These are phyloP conservation scores for Alternaria sp. DNA, from an alignment of 2,329 filamentous ascomycete genomes.

Conservation along the genomic window DNA sequence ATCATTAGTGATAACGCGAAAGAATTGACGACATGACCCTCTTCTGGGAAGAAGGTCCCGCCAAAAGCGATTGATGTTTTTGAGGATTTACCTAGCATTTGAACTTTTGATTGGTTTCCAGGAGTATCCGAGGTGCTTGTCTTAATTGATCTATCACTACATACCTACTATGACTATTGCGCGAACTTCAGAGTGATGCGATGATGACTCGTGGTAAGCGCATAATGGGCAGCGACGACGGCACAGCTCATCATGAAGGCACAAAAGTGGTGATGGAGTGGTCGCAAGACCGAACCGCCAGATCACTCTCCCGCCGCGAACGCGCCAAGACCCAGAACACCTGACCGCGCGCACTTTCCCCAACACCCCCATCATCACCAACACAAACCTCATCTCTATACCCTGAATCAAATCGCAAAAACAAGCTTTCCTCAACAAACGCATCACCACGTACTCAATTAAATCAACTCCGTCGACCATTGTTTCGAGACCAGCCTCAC, in stretches of 20 bases:
- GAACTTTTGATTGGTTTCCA: too few species aligned
- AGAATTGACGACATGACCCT: too few species aligned
- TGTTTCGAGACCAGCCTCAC: constrained; percentile 25
- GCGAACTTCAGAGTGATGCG: rapidly evolving
- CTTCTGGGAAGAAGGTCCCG: too few species aligned
- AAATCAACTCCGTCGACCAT: neutral
- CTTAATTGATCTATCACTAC: too few species aligned
- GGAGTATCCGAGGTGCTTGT: too few species aligned
- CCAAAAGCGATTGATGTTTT: too few species aligned
- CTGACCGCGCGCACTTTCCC: constrained; percentile 10
- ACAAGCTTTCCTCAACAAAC: neutral
- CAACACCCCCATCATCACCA: neutral
- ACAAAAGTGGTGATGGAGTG: neutral
- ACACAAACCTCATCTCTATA: neutral
- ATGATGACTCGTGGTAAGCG: too few species aligned
- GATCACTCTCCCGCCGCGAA: neutral
- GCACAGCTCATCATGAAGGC: neutral
- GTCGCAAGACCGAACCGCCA: neutral
- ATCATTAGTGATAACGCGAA: too few species aligned
- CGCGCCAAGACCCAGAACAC: constrained; percentile 13
- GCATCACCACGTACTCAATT: constrained; percentile 1
- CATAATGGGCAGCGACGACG: rapidly evolving
- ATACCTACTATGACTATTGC: too few species aligned
- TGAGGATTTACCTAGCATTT: too few species aligned
- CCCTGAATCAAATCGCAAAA: neutral